Conservation (phyloP, 306 rosid genomes). For the Prunus kanzakura region DNA sequence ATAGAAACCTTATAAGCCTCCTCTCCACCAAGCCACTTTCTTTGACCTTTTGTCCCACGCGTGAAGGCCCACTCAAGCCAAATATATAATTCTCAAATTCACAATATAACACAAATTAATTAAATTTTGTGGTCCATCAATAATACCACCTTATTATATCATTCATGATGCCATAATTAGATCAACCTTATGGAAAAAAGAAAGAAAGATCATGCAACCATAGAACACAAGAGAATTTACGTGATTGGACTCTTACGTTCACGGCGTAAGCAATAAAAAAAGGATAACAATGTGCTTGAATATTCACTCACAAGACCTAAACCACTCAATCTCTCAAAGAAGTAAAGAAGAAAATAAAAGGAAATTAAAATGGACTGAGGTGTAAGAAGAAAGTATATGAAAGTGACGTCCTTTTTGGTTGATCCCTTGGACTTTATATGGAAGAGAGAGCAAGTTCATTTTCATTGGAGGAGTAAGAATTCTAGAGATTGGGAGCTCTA, state of each 20-base stretch:
- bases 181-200: background rate
- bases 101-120: background rate
- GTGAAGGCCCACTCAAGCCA: slow-evolving; percentile 18
- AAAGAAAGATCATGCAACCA: background rate
- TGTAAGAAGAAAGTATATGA: background rate
- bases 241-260: background rate
- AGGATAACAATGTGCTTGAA: background rate
- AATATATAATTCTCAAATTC: background rate
- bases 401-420: background rate
- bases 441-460: too few species aligned
- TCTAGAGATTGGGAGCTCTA: background rate
- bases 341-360: too few species aligned
- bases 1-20: background rate
- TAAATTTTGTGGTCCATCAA: background rate
- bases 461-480: background rate
- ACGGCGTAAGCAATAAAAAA: background rate
- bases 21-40: slow-evolving; percentile 50
- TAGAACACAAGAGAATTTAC: background rate
- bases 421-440: background rate
- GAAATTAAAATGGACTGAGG: background rate
- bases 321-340: too few species aligned
- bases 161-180: background rate
- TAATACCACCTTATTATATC: background rate
- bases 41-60: slow-evolving; percentile 50
- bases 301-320: background rate